Conservation (phyloP, 495 filamentous ascomycete species). For the Aspergillus sclerotioniger region DNA sequence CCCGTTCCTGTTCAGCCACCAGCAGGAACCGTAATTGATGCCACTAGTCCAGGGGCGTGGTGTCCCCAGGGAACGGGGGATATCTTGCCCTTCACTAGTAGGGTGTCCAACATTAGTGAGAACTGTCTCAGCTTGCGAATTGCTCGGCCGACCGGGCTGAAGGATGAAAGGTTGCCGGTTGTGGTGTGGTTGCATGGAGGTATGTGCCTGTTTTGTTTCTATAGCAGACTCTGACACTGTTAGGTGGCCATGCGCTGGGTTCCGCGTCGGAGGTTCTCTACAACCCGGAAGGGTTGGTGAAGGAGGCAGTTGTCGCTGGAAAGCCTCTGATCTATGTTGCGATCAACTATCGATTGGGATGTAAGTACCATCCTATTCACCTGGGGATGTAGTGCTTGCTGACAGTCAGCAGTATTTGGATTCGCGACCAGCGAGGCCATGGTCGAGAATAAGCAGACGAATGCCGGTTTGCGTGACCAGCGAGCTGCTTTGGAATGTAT, state of each 20-base stretch:
- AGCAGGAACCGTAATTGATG: slow-evolving; percentile 34
- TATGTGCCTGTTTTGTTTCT: neutral
- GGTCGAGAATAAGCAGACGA: slow-evolving; percentile 19
- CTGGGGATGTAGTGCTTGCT: neutral
- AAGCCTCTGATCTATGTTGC: slow-evolving; percentile 39
- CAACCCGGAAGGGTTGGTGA: slow-evolving; percentile 39
- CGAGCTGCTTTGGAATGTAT: slow-evolving; percentile 30
- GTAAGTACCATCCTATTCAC: slow-evolving; percentile 2
- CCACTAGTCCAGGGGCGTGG: slow-evolving; percentile 37
- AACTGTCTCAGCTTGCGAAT: slow-evolving; percentile 42
- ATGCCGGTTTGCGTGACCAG: slow-evolving; percentile 30
- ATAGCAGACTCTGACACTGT: neutral
- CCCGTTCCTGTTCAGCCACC: slow-evolving; percentile 31
- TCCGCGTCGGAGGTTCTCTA: slow-evolving; percentile 35
- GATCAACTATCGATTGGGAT: slow-evolving; percentile 45
- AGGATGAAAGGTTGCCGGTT: slow-evolving; percentile 31
- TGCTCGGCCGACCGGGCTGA: slow-evolving; percentile 25
- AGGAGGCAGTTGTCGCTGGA: slow-evolving; percentile 32
- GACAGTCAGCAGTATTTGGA: slow-evolving; percentile 18
- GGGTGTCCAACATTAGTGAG: slow-evolving; percentile 36
- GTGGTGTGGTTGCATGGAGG: slow-evolving; percentile 23
- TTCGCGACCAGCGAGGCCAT: slow-evolving; percentile 25
- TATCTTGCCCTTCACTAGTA: slow-evolving; percentile 31
- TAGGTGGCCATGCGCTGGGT: slow-evolving; percentile 35
- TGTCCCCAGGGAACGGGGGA: slow-evolving; percentile 39